phyloP scores from a whole-genome alignment of 768 basidiomycete genomes.

The Panellus pusillus region DNA sequence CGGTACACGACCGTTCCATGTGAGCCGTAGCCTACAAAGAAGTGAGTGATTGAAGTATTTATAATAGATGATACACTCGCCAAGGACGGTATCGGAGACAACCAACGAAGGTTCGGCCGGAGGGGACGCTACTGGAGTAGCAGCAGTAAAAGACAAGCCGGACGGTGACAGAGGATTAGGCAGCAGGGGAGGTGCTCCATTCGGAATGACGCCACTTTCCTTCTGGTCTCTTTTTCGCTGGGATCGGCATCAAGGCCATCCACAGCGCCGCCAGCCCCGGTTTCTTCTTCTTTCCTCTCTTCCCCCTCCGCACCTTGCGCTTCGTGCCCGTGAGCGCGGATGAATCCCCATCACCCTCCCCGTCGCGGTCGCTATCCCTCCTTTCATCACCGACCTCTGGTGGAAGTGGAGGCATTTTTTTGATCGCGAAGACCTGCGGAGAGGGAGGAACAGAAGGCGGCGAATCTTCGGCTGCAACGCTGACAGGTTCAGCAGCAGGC shows the following conservation, averaged over 20 bases:
- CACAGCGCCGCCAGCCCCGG: slow-evolving; percentile 32
- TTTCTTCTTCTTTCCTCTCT: slow-evolving; percentile 57
- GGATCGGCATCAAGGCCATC: slow-evolving; percentile 36
- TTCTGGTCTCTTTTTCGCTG: slow-evolving; percentile 31
- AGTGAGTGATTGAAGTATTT: slow-evolving; percentile 8
- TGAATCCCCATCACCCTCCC: slow-evolving; percentile 34
- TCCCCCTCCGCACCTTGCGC: slow-evolving; percentile 49
- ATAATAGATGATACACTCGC: slow-evolving; percentile 38
- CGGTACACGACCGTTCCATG: slow-evolving; percentile 96
- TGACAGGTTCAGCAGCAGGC: background rate
- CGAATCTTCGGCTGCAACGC: background rate
- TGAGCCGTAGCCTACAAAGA: slow-evolving; percentile 79
- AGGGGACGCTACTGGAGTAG: slow-evolving; percentile 28
- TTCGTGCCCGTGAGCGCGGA: slow-evolving; percentile 44
- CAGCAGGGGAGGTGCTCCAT: slow-evolving; percentile 17
- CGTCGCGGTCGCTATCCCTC: slow-evolving; percentile 65
- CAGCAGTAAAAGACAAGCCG: slow-evolving; percentile 22
- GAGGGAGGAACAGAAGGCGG: background rate
- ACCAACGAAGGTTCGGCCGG: slow-evolving; percentile 50
- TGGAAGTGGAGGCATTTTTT: slow-evolving; percentile 12
- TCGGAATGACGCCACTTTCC: slow-evolving; percentile 22
- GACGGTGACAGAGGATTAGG: slow-evolving; percentile 19
- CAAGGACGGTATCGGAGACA: slow-evolving; percentile 75
- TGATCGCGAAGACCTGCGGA: slow-evolving; percentile 6
- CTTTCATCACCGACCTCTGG: slow-evolving; percentile 38